Evolutionary conservation across 805 yeast species (phyloP).

Genomic region (Torulaspora quercuum): DNA sequence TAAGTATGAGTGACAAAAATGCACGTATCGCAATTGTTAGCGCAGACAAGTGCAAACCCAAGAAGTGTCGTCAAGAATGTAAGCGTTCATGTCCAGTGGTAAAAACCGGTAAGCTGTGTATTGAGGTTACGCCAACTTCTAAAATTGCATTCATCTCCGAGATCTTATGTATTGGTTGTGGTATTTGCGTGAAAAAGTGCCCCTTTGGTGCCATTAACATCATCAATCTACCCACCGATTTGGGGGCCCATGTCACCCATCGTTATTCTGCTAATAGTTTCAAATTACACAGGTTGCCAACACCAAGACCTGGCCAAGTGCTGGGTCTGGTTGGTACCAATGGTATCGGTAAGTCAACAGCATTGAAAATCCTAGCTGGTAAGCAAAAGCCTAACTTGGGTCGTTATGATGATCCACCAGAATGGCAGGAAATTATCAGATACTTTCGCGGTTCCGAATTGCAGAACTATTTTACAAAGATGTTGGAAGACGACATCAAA

Average conservation of each 20-base stretch:
- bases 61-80: conserved; percentile 98
- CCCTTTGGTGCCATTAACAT: conserved; percentile 97
- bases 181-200: conserved; percentile 98
- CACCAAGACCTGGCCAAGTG: conserved; percentile 99
- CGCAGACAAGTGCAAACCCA: conserved; percentile 94
- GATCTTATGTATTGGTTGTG: conserved; percentile 95
- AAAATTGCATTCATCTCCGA: conserved; percentile 95
- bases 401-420: conserved; percentile 91
- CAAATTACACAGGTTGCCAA: conserved; percentile 94
- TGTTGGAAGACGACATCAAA: conserved; percentile 88
- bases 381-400: conserved; percentile 97
- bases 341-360: conserved; percentile 99
- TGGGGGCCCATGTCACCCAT: conserved; percentile 90
- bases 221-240: conserved; percentile 92
- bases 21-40: conserved; percentile 95
- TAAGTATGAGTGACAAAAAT: conserved; percentile 41
- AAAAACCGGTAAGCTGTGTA: conserved; percentile 95
- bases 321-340: conserved; percentile 96
- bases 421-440: conserved; percentile 89
- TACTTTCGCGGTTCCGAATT: conserved; percentile 96
- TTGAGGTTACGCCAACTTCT: conserved; percentile 86
- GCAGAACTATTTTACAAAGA: conserved; percentile 92
- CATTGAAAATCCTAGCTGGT: conserved; percentile 93
- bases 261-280: conserved; percentile 97
- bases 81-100: conserved; percentile 96